Base-by-base conservation (phyloP, 2,329 filamentous ascomycete genomes). In the Chrysoporthe puriensis region DNA sequence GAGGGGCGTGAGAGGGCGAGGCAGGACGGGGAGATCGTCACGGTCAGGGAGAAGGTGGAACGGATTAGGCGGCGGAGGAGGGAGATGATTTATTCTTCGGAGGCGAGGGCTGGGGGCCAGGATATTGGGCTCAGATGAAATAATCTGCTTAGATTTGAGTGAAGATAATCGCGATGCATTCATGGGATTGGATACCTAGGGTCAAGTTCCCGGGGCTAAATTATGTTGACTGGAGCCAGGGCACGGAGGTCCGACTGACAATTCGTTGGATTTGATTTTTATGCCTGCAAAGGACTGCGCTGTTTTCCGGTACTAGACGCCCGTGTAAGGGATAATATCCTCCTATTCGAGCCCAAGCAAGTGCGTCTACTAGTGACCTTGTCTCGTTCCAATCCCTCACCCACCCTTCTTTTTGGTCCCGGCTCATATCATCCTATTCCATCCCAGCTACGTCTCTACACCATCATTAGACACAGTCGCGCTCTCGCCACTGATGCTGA, bases 1-100 rank as follows among this genome's bases (percentile, higher is more conserved):
- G 83, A 83, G 69, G 84, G 84, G 1, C 76, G 82, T 11, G 78
- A 79, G 61, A 79, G 80, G 70, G 84, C 83, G 1, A 75, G 78
- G 7, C 75, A 77, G 11, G 79, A 81, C 32, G 83, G 83, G 2
- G 81, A 85, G 72, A 70, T 80, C 2, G 77, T 85, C 8, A 82
- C 79, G 0, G 69, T 84, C 32, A 74, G 76, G 14, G 81, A 81
- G 50, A 85, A 83, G 72, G 78, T 79, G 76, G 74, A 73, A 4
- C 79, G 79, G 36, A 62, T 83, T 11, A 79, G 72, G 71, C 77
- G 76, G 62, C 75, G 78, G 68, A 73, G 77, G 60, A 54, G 66
- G 0, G 67, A 62, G 0, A 67, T 68, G 13, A 34, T 48, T 13
- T 46, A 63, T 57, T 54, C 64, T 14, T 32, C 59, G 11, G 13